A percentile compares a stretch with the other conserved stretches of the same genome.
phyloP scores from a whole-genome alignment of 2,329 filamentous ascomycete species.

The Apiospora sp. region DNA sequence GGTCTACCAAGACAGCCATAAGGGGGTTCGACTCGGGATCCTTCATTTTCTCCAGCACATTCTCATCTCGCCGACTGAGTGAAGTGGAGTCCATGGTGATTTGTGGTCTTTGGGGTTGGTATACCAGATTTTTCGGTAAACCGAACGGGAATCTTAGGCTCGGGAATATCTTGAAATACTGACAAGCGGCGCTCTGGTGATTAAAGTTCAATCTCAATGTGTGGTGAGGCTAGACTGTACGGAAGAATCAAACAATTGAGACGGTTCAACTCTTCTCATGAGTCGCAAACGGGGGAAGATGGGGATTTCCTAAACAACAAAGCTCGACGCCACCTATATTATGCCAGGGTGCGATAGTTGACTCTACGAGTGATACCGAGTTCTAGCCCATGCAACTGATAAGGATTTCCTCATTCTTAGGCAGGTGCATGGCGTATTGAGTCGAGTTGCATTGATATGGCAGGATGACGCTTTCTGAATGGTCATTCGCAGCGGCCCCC shows the following conservation, averaged over 20 bases:
- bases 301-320: slow-evolving; percentile 1
- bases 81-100: slow-evolving; percentile 54
- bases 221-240: background rate
- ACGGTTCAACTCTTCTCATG: background rate
- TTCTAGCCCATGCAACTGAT: background rate
- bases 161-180: background rate
- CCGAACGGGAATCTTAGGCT: background rate
- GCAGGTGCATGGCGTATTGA: background rate
- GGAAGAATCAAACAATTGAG: background rate
- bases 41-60: slow-evolving; percentile 71
- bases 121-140: background rate
- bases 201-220: background rate
- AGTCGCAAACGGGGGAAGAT: background rate
- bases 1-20: slow-evolving; percentile 61
- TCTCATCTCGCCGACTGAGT: slow-evolving; percentile 66
- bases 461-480: slow-evolving; percentile 14
- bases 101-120: background rate
- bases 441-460: slow-evolving; percentile 9
- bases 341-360: slow-evolving; percentile 3
- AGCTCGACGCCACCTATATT: background rate
- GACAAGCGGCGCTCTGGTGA: background rate
- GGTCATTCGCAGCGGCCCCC: slow-evolving; percentile 1
- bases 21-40: slow-evolving; percentile 70
- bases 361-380: background rate
- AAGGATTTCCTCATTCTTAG: background rate